Conservation (phyloP, 169 alveolate genomes). For the Neospora caninum region DNA sequence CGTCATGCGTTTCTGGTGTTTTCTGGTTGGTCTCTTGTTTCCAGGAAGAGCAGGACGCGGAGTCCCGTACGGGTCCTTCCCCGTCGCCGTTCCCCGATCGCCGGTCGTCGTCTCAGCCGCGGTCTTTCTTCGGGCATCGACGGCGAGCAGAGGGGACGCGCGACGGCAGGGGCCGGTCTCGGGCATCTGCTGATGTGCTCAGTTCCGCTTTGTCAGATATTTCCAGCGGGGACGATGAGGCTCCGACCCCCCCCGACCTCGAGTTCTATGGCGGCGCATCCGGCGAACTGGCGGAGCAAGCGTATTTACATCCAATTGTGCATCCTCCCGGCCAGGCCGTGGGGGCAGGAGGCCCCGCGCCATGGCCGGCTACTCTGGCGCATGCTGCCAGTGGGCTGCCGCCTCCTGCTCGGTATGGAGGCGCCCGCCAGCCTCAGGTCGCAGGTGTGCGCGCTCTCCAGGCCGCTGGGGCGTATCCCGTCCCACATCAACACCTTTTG, state of each 20-base stretch:
- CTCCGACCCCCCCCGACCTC: background rate
- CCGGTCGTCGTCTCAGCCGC: background rate
- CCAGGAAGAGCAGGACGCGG: background rate
- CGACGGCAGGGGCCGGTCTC: background rate
- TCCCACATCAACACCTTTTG: background rate
- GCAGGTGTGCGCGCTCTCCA: background rate
- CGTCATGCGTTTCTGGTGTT: too few species aligned
- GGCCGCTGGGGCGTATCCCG: background rate
- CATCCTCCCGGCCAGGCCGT: background rate
- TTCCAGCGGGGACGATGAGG: constrained; percentile 37
- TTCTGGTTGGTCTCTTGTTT: background rate
- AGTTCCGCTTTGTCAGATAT: background rate
- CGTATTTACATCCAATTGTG: background rate
- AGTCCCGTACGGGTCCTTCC: background rate
- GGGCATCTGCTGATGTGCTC: background rate
- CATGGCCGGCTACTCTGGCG: background rate
- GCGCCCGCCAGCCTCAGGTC: background rate
- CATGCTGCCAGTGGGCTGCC: background rate
- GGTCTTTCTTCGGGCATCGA: background rate
- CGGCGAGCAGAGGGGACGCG: background rate
- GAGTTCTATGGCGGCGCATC: background rate
- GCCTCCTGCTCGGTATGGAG: background rate
- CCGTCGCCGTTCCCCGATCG: constrained; percentile 20
- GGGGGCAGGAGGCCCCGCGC: background rate
- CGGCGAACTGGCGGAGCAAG: background rate